These are phyloP conservation scores for Scheffersomyces ergatensis DNA, from an alignment of 805 yeast genomes.

Conservation along the genomic window DNA sequence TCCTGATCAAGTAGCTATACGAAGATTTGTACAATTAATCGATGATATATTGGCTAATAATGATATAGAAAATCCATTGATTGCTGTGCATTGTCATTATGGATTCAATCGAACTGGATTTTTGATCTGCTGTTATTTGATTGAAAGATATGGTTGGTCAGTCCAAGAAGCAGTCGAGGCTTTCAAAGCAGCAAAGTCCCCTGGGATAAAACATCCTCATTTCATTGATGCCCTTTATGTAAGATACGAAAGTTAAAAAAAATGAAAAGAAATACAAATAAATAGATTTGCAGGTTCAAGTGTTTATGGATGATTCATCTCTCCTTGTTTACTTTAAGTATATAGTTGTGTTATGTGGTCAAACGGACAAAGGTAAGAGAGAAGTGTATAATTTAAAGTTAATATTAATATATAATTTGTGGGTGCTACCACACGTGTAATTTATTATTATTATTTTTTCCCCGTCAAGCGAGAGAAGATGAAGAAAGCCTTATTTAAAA, in stretches of 20 bases:
- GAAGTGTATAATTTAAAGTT: too few species aligned
- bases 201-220: constrained; percentile 78
- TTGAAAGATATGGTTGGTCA: constrained; percentile 57
- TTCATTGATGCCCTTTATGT: constrained; percentile 71
- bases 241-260: constrained; percentile 45
- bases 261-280: too few species aligned
- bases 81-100: constrained; percentile 78
- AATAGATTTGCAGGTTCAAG: too few species aligned
- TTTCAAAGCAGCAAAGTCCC: constrained; percentile 55
- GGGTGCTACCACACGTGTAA: too few species aligned
- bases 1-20: constrained; percentile 60
- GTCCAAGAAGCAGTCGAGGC: constrained; percentile 64
- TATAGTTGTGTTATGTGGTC: too few species aligned
- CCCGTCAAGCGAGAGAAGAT: too few species aligned
- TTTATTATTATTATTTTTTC: too few species aligned
- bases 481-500: too few species aligned
- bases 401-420: too few species aligned
- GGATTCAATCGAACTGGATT: constrained; percentile 81
- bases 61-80: constrained; percentile 25
- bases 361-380: too few species aligned
- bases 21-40: constrained; percentile 52
- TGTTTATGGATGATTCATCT: too few species aligned
- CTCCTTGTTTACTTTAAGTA: too few species aligned
- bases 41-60: constrained; percentile 39
- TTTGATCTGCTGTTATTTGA: constrained; percentile 64